Evolutionary conservation across 2,329 filamentous ascomycete genomes (phyloP).

Genomic region (Lachnellula hyalina): DNA sequence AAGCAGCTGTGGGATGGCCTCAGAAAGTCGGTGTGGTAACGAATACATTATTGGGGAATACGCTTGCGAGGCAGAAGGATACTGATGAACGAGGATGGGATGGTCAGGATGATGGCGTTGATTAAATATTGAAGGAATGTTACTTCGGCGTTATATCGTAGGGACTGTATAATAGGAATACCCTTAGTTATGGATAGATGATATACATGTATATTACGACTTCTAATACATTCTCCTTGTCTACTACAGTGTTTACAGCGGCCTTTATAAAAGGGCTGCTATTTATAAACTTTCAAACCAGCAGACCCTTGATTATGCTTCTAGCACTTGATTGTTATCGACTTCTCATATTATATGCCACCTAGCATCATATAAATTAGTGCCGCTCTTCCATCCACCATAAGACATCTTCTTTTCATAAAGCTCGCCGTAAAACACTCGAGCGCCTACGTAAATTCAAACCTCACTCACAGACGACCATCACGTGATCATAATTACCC

Average conservation of each 20-base stretch:
- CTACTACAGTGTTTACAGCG: too few relatives aligned
- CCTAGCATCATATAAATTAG: too few relatives aligned
- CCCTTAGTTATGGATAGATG: not conserved
- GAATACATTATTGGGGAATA: slow-evolving; percentile 30
- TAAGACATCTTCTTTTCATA: too few relatives aligned
- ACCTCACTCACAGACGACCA: not conserved
- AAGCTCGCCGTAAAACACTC: too few relatives aligned
- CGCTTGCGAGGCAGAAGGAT: slow-evolving; percentile 27
- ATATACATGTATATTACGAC: not conserved
- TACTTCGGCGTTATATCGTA: not conserved
- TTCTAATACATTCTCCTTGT: not conserved
- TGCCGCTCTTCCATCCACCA: too few relatives aligned
- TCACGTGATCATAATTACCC: not conserved
- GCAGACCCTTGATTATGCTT: too few relatives aligned
- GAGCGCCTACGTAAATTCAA: too few relatives aligned
- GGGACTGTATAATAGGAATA: not conserved
- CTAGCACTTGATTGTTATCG: too few relatives aligned
- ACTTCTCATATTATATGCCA: too few relatives aligned
- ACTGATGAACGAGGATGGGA: slow-evolving; percentile 23
- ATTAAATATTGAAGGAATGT: slow-evolving; percentile 12
- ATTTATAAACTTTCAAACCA: too few relatives aligned
- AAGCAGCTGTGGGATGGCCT: slow-evolving; percentile 25
- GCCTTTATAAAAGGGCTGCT: too few relatives aligned
- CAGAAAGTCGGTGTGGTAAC: slow-evolving; percentile 28
- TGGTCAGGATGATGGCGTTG: slow-evolving; percentile 26